Evolutionary conservation across 2,329 filamentous ascomycete genomes (phyloP).

Genomic region (Verticillium alfalfae): DNA sequence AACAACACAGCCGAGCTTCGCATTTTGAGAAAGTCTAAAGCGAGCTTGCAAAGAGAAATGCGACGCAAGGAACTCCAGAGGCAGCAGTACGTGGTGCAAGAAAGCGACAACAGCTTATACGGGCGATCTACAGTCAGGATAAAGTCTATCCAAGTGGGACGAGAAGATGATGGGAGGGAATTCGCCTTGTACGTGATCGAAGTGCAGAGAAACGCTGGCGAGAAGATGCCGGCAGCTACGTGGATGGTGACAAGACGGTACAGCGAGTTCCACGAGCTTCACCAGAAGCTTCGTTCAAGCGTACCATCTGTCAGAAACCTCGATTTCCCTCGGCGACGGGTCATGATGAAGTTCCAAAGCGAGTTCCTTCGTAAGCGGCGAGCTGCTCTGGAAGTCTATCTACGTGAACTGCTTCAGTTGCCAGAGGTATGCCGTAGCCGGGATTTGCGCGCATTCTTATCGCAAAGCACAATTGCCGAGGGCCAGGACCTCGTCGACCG

Average conservation of each 20-base stretch:
- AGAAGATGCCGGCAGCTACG: constrained; percentile 93
- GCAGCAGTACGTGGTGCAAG: constrained; percentile 95
- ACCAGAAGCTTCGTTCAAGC: constrained; percentile 77
- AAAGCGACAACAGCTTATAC: constrained; percentile 95
- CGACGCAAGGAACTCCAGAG: constrained; percentile 90
- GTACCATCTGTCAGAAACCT: constrained; percentile 86
- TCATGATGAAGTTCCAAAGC: constrained; percentile 94
- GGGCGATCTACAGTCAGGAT: constrained; percentile 86
- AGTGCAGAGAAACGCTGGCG: constrained; percentile 81
- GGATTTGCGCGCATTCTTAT: constrained; percentile 87
- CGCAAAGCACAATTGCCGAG: constrained; percentile 72
- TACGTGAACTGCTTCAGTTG: constrained; percentile 74
- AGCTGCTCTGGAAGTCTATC: constrained; percentile 76
- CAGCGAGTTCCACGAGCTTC: constrained; percentile 93
- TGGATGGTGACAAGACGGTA: constrained; percentile 93
- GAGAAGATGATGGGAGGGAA: constrained; percentile 87
- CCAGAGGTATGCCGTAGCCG: constrained; percentile 93
- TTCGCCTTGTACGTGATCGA: constrained; percentile 92
- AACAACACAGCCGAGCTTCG: constrained; percentile 93
- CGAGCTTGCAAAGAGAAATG: constrained; percentile 88
- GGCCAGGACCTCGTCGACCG: constrained; percentile 51
- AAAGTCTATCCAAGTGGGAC: constrained; percentile 86
- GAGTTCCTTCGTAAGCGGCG: constrained; percentile 92
- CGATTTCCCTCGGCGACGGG: constrained; percentile 84
- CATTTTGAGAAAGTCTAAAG: constrained; percentile 88